phyloP scores from a whole-genome alignment of 2,329 filamentous ascomycete species.

The Blastomyces parvus region DNA sequence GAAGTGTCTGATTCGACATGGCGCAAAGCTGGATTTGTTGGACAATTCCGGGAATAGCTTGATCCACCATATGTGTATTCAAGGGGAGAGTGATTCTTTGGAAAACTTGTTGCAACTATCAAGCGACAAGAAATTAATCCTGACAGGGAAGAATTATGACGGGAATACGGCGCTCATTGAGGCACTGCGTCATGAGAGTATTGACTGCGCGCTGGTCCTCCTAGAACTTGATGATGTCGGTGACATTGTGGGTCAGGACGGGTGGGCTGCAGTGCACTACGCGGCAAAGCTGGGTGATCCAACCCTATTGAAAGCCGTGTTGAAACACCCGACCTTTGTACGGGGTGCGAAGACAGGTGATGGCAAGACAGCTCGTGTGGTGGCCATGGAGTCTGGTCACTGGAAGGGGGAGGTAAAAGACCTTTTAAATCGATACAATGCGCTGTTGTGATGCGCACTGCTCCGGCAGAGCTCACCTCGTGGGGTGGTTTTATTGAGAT shows the following conservation, averaged over 20 bases:
- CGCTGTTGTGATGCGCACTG: slow-evolving; percentile 5
- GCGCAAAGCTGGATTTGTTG: slow-evolving; percentile 13
- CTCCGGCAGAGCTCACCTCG: neutral
- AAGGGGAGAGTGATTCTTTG: slow-evolving; percentile 10
- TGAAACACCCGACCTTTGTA: slow-evolving; percentile 12
- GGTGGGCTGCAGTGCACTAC: slow-evolving; percentile 15
- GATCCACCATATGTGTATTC: slow-evolving; percentile 16
- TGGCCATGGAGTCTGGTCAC: slow-evolving; percentile 15
- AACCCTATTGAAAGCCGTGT: neutral
- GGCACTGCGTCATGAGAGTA: slow-evolving; percentile 13
- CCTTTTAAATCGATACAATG: slow-evolving; percentile 13
- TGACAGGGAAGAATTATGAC: slow-evolving; percentile 11
- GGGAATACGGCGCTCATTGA: slow-evolving; percentile 15
- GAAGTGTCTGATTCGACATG: slow-evolving; percentile 10
- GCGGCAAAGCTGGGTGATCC: slow-evolving; percentile 15
- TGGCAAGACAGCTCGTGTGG: slow-evolving; percentile 14
- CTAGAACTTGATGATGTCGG: slow-evolving; percentile 13
- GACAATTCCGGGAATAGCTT: slow-evolving; percentile 14
- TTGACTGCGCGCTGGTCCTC: slow-evolving; percentile 10
- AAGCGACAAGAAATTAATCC: neutral
- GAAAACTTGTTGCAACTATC: slow-evolving; percentile 9
- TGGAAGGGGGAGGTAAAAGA: slow-evolving; percentile 14
- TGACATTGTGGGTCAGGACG: slow-evolving; percentile 15
- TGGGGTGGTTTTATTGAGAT: neutral
- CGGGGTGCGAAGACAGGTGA: slow-evolving; percentile 13